These are phyloP conservation scores for Aspergillus bertholletiae DNA, from an alignment of 495 filamentous ascomycete genomes.

Conservation along the genomic window DNA sequence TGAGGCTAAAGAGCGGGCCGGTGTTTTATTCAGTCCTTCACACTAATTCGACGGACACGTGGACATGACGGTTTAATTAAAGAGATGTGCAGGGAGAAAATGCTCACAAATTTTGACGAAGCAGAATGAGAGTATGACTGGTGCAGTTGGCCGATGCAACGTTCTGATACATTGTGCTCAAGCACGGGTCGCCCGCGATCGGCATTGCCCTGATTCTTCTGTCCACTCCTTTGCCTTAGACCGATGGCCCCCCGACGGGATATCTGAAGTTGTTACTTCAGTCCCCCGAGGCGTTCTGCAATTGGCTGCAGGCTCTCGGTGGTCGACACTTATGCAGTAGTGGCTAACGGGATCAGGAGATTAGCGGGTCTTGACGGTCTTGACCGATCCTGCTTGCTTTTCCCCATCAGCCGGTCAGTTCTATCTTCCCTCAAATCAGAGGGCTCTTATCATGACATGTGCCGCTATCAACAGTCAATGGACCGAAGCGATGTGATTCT, in stretches of 20 bases:
- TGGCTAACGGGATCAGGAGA: constrained; percentile 7
- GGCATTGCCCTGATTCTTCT: constrained; percentile 1
- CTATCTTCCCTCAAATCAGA: constrained; percentile 27
- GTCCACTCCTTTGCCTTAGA: constrained; percentile 4
- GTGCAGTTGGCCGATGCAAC: constrained; percentile 10
- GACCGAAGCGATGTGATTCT: not conserved
- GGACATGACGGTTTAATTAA: not conserved
- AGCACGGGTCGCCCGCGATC: constrained; percentile 5
- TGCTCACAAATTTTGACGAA: not conserved
- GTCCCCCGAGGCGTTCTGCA: not conserved
- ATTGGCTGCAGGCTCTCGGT: constrained; percentile 13
- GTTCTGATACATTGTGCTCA: constrained; percentile 6
- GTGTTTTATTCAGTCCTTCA: not conserved
- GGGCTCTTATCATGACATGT: constrained; percentile 33
- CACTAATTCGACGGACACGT: not conserved
- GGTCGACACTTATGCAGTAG: constrained; percentile 2
- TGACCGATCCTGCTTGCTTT: constrained; percentile 7
- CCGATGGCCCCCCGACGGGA: constrained; percentile 14
- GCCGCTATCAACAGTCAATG: constrained; percentile 18
- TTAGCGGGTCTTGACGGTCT: constrained; percentile 6
- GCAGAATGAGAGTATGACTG: not conserved
- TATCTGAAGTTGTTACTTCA: constrained; percentile 5
- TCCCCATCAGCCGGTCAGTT: constrained; percentile 2
- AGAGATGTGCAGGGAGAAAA: not conserved
- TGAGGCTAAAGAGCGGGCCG: not conserved